These are phyloP conservation scores for Neurospora crassa DNA, from an alignment of 2,329 filamentous ascomycete genomes.

Conservation along the genomic window DNA sequence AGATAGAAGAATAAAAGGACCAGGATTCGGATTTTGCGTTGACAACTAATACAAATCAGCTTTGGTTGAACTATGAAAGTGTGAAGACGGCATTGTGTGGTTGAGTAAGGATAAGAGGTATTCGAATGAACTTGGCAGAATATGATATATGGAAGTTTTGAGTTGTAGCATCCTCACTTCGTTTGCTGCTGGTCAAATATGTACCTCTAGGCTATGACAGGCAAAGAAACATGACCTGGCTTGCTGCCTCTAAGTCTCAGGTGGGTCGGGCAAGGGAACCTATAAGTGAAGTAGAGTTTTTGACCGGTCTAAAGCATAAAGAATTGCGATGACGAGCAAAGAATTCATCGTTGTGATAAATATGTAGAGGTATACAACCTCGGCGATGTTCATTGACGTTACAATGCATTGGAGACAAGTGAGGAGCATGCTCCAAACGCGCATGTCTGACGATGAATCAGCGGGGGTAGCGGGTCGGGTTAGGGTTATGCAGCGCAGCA, in stretches of 20 bases:
- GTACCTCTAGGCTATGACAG: too few relatives aligned
- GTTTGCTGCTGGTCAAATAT: not conserved
- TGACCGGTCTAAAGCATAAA: not conserved
- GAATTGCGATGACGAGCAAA: not conserved
- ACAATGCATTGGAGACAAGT: not conserved
- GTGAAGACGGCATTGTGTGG: not conserved
- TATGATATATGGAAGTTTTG: not conserved
- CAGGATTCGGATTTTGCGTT: too few relatives aligned
- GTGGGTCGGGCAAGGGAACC: not conserved
- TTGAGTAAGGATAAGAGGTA: not conserved
- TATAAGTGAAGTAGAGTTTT: not conserved
- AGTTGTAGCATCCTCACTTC: not conserved
- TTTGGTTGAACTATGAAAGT: too few relatives aligned
- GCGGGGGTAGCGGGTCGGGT: not conserved
- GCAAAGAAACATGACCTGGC: too few relatives aligned
- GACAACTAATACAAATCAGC: too few relatives aligned
- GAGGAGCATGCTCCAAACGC: not conserved
- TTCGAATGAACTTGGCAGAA: not conserved
- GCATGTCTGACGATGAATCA: not conserved
- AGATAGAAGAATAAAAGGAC: not conserved
- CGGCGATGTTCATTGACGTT: not conserved
- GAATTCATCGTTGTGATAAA: not conserved
- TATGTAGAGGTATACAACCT: not conserved
- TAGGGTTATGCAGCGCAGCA: not conserved
- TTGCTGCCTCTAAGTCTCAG: not conserved